These are phyloP conservation scores for Castanopsis chinensis DNA, from an alignment of 306 rosid species.

Conservation along the genomic window DNA sequence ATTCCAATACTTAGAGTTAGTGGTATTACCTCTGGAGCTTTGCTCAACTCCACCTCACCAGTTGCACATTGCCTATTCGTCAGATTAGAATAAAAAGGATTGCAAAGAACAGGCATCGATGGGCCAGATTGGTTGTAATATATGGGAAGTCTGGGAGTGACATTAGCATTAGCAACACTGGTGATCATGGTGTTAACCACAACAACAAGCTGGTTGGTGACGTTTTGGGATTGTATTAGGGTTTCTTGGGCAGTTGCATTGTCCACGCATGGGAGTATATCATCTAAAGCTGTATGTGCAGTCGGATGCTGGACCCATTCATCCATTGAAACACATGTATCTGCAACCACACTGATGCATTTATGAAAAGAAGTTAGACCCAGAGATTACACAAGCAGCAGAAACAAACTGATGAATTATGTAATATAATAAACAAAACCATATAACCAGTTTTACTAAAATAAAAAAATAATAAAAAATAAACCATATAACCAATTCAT, in stretches of 20 bases:
- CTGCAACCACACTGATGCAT: slow-evolving; percentile 55
- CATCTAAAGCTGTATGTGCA: slow-evolving; percentile 74
- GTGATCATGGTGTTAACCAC: slow-evolving; percentile 36
- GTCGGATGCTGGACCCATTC: slow-evolving; percentile 79
- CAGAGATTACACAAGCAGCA: background rate
- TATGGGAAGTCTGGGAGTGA: slow-evolving; percentile 10
- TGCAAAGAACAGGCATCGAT: slow-evolving; percentile 59
- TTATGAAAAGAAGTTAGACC: slow-evolving; percentile 13
- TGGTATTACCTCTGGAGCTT: slow-evolving; percentile 44
- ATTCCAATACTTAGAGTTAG: background rate
- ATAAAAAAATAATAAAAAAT: background rate
- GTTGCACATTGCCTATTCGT: slow-evolving; percentile 35
- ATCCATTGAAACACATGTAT: slow-evolving; percentile 80
- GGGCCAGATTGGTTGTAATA: slow-evolving; percentile 72
- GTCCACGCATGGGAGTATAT: slow-evolving; percentile 76
- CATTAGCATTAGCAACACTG: slow-evolving; percentile 27
- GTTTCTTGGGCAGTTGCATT: slow-evolving; percentile 49
- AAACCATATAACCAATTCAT: background rate
- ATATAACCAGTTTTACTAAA: background rate
- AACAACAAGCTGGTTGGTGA: slow-evolving; percentile 32
- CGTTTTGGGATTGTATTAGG: slow-evolving; percentile 36
- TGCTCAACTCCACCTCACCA: slow-evolving; percentile 45
- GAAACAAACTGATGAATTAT: background rate
- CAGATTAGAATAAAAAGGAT: slow-evolving; percentile 43
- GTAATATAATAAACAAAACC: background rate